A percentile compares a stretch with the other conserved stretches of the same genome.
Conservation (phyloP, 2,329 filamentous ascomycete species). For the Elsinoe fawcettii region DNA sequence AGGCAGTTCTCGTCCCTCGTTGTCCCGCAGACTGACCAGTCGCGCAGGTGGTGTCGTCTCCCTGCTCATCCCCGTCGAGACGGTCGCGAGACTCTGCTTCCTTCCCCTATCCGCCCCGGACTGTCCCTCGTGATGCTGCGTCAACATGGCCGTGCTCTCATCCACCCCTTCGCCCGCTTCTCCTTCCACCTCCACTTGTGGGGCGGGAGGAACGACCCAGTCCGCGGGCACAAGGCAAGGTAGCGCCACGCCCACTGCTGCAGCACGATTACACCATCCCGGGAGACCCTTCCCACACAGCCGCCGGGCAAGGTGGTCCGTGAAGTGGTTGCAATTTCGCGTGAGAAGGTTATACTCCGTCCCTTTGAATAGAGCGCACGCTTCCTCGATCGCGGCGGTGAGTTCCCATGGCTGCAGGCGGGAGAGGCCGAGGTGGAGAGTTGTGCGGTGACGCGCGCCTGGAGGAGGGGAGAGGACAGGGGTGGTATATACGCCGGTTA, state of each 20-base stretch:
- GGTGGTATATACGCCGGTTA: constrained; percentile 71
- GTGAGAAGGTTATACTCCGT: constrained; percentile 73
- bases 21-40: constrained; percentile 32
- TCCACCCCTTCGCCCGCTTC: constrained; percentile 51
- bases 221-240: constrained; percentile 76
- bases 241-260: constrained; percentile 71
- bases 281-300: constrained; percentile 65
- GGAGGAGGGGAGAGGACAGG: constrained; percentile 66
- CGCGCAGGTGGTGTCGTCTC: constrained; percentile 25
- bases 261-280: constrained; percentile 71
- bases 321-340: constrained; percentile 86
- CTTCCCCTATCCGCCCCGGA: constrained; percentile 24
- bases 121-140: constrained; percentile 12
- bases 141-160: constrained; percentile 25
- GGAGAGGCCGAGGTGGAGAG: constrained; percentile 67
- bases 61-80: constrained; percentile 22
- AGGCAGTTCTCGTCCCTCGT: constrained; percentile 36
- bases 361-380: constrained; percentile 53
- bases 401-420: constrained; percentile 62
- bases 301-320: constrained; percentile 63
- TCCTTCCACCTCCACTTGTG: constrained; percentile 54
- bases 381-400: constrained; percentile 56
- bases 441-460: constrained; percentile 65
- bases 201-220: constrained; percentile 64
- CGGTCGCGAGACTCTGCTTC: constrained; percentile 18